Conservation (phyloP, 2,329 filamentous ascomycete genomes). For the Coniochaeta sp. region DNA sequence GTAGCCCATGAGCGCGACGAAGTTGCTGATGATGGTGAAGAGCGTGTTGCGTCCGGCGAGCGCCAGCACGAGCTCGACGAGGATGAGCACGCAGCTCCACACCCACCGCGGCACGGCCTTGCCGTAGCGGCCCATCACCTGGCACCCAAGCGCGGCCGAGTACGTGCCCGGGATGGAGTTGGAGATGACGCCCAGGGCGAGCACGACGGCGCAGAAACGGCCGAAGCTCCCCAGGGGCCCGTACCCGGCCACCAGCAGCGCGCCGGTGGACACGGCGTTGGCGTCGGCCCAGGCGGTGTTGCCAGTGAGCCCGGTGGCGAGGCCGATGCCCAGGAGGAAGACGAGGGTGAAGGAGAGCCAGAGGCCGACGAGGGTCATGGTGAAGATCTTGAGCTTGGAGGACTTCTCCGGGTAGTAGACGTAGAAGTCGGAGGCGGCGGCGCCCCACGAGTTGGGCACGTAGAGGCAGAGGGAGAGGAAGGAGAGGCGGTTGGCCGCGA, state of each 20-base stretch:
- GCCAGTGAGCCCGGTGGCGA: constrained; percentile 50
- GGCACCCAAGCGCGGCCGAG: constrained; percentile 59
- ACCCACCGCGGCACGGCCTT: constrained; percentile 53
- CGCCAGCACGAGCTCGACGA: constrained; percentile 59
- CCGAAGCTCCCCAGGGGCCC: constrained; percentile 52
- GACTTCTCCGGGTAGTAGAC: constrained; percentile 37
- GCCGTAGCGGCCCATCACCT: constrained; percentile 54
- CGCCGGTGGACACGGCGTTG: constrained; percentile 52
- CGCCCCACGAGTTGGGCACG: constrained; percentile 55
- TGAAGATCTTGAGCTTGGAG: constrained; percentile 34
- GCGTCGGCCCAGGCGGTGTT: constrained; percentile 44
- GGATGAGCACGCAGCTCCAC: constrained; percentile 55
- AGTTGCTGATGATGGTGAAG: constrained; percentile 60
- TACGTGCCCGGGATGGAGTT: constrained; percentile 62
- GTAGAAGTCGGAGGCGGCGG: constrained; percentile 59
- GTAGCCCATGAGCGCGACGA: constrained; percentile 64
- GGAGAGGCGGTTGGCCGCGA: constrained; percentile 49
- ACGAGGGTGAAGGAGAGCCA: constrained; percentile 52
- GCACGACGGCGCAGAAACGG: constrained; percentile 58
- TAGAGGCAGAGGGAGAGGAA: constrained; percentile 66
- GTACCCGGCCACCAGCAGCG: constrained; percentile 57
- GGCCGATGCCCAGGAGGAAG: constrained; percentile 53
- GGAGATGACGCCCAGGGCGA: constrained; percentile 56
- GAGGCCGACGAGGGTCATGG: constrained; percentile 49
- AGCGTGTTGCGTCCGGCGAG: constrained; percentile 54